Base-by-base conservation (phyloP, 2,329 filamentous ascomycete genomes). In the Cladosporium cucumerinum region DNA sequence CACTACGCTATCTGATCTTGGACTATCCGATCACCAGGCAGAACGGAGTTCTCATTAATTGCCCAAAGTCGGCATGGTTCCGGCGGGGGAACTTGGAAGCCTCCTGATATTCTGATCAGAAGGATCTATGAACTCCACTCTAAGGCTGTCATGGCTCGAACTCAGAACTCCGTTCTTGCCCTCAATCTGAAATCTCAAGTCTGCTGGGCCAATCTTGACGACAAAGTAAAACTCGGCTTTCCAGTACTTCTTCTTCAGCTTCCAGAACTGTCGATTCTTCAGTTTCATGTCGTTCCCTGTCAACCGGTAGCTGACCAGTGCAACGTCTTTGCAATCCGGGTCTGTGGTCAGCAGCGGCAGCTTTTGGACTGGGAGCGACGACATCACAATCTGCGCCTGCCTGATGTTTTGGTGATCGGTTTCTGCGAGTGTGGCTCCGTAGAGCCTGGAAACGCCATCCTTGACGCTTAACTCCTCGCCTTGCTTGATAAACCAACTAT, bases 221-320 rank as follows among this genome's bases (percentile, higher is more conserved):
- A 65, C 65, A 39, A 65, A 66, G 28, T 26, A 25, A 34, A 66
- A 66, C 10, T 65, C 36, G 6, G 62, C 62, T 28, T 48, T 59
- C 65, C 57, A 67, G 36, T 62, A 65, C 23, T 65, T 67, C 65
- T 63, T 62, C 36, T 54, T 26, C n/a, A 65, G 10, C 63, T 59
- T 61, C 65, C 58, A 65, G 23, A 63, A 21, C 23, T 65, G 58
- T 23, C 63, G 43, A 39, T 66, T 67, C 59, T 65, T 66, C 28
- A 60, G 63, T 36, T 60, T 63, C 66, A 68, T 66, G 54, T 68
- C 67, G n/a, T 59, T 65, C 11, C 58, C 57, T 3, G 65, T 67
- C 26, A 67, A 23, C 5, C 30, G 25, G 46, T 68, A 63, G 12
- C 52, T 57, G 21, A 67, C 54, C 6, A 55, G 36, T 18, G 65